A percentile compares a stretch with the other conserved stretches of the same genome.
These are phyloP conservation scores for Galerina marginata DNA, from an alignment of 768 basidiomycete genomes.

Conservation along the genomic window DNA sequence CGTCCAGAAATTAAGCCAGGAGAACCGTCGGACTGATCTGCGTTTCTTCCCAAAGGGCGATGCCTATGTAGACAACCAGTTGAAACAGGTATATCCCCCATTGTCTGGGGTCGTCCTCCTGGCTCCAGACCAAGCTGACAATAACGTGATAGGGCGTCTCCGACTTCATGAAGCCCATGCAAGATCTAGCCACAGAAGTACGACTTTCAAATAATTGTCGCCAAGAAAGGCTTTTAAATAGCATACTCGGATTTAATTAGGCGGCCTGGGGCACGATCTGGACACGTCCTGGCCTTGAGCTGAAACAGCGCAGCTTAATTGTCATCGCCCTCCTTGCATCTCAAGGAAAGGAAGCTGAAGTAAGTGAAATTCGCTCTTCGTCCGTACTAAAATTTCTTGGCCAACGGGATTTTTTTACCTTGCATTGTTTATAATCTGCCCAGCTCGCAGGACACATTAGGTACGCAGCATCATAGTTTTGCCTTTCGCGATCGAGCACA, in stretches of 20 bases:
- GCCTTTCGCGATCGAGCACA: neutral
- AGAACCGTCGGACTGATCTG: neutral
- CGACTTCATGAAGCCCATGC: slow-evolving; percentile 54
- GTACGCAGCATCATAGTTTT: slow-evolving; percentile 9
- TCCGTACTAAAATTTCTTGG: neutral
- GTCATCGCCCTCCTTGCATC: slow-evolving; percentile 47
- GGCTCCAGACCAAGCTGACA: neutral
- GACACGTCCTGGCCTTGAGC: slow-evolving; percentile 51
- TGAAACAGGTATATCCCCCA: slow-evolving; percentile 33
- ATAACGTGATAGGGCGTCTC: slow-evolving; percentile 35
- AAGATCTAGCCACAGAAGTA: slow-evolving; percentile 49
- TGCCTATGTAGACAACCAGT: slow-evolving; percentile 47
- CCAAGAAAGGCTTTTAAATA: neutral
- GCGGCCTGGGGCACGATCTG: slow-evolving; percentile 54
- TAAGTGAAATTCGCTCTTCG: slow-evolving; percentile 20
- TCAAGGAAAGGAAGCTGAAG: slow-evolving; percentile 50
- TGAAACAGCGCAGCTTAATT: slow-evolving; percentile 52
- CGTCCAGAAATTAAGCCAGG: neutral
- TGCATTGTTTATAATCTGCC: neutral
- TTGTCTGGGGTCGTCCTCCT: neutral
- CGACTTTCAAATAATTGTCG: neutral
- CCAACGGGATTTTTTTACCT: neutral
- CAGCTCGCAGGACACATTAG: slow-evolving; percentile 45
- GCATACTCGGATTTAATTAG: slow-evolving; percentile 22
- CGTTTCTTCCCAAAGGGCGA: slow-evolving; percentile 37